These are phyloP conservation scores for Sonneratia caseolaris DNA, from an alignment of 345 rosid species.

Conservation along the genomic window DNA sequence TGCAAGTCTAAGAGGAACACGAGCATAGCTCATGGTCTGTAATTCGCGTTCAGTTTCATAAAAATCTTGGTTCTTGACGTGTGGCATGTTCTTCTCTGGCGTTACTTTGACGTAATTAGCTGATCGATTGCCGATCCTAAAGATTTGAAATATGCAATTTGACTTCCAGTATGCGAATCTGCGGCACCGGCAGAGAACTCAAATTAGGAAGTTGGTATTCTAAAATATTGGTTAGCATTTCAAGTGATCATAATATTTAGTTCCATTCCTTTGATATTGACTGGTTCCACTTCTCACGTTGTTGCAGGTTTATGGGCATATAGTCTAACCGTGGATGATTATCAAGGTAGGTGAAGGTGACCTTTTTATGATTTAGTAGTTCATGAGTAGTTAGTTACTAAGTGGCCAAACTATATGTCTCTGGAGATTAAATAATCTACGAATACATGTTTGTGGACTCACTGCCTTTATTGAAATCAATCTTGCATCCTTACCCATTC, in stretches of 20 bases:
- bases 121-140: not conserved
- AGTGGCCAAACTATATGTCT: not conserved
- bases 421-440: too few relatives aligned
- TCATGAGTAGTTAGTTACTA: not conserved
- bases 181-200: not conserved
- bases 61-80: not conserved
- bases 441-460: not conserved
- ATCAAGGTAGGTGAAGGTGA: slow-evolving; percentile 55
- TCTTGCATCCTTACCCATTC: not conserved
- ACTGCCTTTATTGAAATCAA: not conserved
- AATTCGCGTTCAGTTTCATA: not conserved
- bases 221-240: not conserved
- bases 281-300: slow-evolving; percentile 5
- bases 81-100: too few relatives aligned
- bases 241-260: not conserved
- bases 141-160: too few relatives aligned
- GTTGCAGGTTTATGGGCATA: slow-evolving; percentile 54
- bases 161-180: not conserved
- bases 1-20: slow-evolving; percentile 43
- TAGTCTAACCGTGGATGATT: slow-evolving; percentile 72
- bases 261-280: not conserved
- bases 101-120: not conserved
- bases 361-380: slow-evolving; percentile 7
- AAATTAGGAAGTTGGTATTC: not conserved
- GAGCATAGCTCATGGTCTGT: slow-evolving; percentile 68